These are phyloP conservation scores for Auxenochlorella pyrenoidosa DNA, from an alignment of 139 green algal genomes.

Conservation along the genomic window DNA sequence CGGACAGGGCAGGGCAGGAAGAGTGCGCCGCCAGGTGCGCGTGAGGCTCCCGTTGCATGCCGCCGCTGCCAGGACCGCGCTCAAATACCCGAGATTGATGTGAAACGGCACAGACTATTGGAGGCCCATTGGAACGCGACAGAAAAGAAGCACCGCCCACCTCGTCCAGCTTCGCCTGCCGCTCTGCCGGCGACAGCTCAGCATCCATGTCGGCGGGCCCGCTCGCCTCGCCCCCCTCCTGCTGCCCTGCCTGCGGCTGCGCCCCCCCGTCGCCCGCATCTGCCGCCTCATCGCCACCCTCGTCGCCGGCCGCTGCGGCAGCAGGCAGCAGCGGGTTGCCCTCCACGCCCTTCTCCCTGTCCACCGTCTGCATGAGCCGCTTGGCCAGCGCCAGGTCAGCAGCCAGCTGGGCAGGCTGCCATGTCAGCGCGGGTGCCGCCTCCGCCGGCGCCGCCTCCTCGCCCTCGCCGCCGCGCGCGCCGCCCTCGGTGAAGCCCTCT, in stretches of 20 bases:
- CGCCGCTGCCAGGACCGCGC: too few species aligned
- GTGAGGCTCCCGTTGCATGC: too few species aligned
- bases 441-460: slow-evolving; percentile 10
- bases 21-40: too few species aligned
- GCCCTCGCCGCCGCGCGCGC: not conserved
- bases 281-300: not conserved
- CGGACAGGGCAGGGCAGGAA: too few species aligned
- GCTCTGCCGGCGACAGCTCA: slow-evolving; percentile 35
- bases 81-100: too few species aligned
- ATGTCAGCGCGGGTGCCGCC: slow-evolving; percentile 60
- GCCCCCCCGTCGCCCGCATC: not conserved
- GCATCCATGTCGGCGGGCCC: slow-evolving; percentile 4
- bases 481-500: not conserved
- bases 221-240: slow-evolving; percentile 16
- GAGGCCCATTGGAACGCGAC: too few species aligned
- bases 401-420: slow-evolving; percentile 58
- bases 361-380: slow-evolving; percentile 72
- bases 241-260: slow-evolving; percentile 26
- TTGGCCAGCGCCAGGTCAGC: slow-evolving; percentile 69
- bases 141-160: slow-evolving; percentile 26
- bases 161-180: slow-evolving; percentile 75
- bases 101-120: too few species aligned
- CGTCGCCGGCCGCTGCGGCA: not conserved
- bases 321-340: slow-evolving; percentile 57
- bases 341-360: slow-evolving; percentile 81